Evolutionary conservation across 371 early-diverging fungal genomes (phyloP), one percentile per base, ranked within the genome.

Genomic region (Mortierella sp.): DNA sequence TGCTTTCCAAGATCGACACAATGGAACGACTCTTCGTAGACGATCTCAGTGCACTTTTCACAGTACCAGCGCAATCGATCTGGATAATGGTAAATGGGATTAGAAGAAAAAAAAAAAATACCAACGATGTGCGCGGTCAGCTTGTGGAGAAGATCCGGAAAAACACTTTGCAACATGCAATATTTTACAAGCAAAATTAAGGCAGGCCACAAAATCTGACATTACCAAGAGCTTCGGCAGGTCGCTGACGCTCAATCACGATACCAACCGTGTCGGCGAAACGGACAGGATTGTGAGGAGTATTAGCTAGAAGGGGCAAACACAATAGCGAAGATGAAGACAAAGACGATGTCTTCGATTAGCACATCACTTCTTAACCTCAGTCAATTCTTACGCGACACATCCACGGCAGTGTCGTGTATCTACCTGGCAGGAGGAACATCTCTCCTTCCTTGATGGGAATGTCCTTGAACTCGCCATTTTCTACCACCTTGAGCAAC

Each of bases 51-150:
- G 82, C 99, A 98, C 39, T 85, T 64, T 42, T 90, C 90, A 81
- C 99, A 98, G 84, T 98, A 98, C 99, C 99, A 98, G 63, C 95
- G 85, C 51, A 97, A 76, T 11, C 82, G 75, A 85, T 96, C 97
- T 89, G 73, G 12, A 39, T n/a, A n/a, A n/a, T n/a, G n/a, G n/a
- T n/a, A n/a, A n/a, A n/a, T n/a, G n/a, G n/a, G n/a, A n/a, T n/a
- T 6, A 34, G 24, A 37, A 48, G 47, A 14, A 31, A 23, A 41
- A 48, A 34, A 7, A 50, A n/a, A n/a, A n/a, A n/a, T n/a, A n/a
- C n/a, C n/a, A n/a, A n/a, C n/a, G n/a, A n/a, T n/a, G n/a, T n/a
- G n/a, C n/a, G n/a, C 19, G 30, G 17, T 24, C 37, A 39, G 26
- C 37, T 24, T 39, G 53, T 39, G 53, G 39, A 53, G 19, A 44